These are phyloP conservation scores for Piper longum DNA, from an alignment of 164 flowering plant genomes.

Conservation along the genomic window DNA sequence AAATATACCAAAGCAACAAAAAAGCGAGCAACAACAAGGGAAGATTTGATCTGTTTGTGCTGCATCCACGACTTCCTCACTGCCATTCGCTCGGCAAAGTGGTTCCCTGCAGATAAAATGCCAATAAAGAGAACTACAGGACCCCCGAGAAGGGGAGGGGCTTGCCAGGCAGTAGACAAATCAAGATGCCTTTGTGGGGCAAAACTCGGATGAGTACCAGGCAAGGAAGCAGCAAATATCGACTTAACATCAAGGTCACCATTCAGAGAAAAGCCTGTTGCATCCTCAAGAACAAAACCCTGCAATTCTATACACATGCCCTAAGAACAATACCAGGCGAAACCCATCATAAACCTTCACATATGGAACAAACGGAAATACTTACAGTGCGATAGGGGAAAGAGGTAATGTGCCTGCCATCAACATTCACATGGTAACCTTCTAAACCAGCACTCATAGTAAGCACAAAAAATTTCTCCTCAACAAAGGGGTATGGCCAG, in stretches of 20 bases:
- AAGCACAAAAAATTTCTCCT: conserved; percentile 70
- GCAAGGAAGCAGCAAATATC: conserved; percentile 79
- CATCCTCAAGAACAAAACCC: conserved; percentile 61
- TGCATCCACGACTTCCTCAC: conserved; percentile 95
- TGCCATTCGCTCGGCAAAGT: no score
- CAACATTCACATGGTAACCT: conserved; percentile 31
- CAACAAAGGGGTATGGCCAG: conserved; percentile 84
- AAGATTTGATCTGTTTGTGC: conserved; percentile 41
- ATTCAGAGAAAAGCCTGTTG: conserved; percentile 19
- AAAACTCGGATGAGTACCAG: conserved; percentile 70
- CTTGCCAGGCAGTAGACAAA: conserved; percentile 52
- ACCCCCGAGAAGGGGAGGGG: conserved; percentile 46
- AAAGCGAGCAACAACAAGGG: conserved; percentile 70
- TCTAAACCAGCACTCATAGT: conserved; percentile 60
- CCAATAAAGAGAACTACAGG: conserved; percentile 80
- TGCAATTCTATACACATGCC: conserved; percentile 9
- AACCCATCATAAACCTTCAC: neutral
- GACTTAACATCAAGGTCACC: conserved; percentile 75
- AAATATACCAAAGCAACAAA: conserved; percentile 82
- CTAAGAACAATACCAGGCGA: conserved; percentile 2
- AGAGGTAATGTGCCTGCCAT: conserved; percentile 81
- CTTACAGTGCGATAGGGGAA: conserved; percentile 91
- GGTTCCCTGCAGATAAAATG: conserved; percentile 35
- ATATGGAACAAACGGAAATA: conserved; percentile 1
- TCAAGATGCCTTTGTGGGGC: conserved; percentile 71